Conservation (phyloP, 495 filamentous ascomycete genomes). For the Aspergillus bridgeri region DNA sequence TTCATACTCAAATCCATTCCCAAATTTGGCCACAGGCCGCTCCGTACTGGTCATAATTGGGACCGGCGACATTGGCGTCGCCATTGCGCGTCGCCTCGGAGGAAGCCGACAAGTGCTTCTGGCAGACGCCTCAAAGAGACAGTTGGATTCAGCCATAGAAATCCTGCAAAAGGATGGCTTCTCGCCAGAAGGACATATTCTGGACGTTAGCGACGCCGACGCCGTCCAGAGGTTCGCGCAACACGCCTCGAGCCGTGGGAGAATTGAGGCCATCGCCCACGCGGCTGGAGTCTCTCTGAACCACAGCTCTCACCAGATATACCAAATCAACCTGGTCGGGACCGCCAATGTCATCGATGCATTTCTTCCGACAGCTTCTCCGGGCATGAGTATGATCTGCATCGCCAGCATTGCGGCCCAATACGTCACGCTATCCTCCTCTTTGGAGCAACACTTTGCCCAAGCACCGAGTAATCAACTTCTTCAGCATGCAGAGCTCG, state of each 20-base stretch:
- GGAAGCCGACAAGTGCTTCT: constrained; percentile 10
- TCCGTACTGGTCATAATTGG: constrained; percentile 7
- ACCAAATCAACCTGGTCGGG: constrained; percentile 15
- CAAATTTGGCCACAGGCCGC: background rate
- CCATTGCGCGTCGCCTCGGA: constrained; percentile 14
- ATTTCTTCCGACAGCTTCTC: constrained; percentile 3
- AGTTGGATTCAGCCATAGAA: constrained; percentile 3
- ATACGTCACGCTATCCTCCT: background rate
- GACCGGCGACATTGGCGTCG: constrained; percentile 11
- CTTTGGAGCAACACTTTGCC: constrained; percentile 8
- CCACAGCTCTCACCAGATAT: constrained; percentile 2
- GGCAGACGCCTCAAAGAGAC: constrained; percentile 10
- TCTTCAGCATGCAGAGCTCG: constrained; percentile 1
- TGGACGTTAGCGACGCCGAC: constrained; percentile 8
- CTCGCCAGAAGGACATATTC: background rate
- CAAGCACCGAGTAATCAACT: background rate
- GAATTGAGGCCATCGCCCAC: constrained; percentile 8
- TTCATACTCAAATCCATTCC: background rate
- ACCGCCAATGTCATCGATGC: constrained; percentile 14
- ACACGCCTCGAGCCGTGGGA: constrained; percentile 1
- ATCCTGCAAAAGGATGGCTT: constrained; percentile 10
- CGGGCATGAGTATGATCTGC: constrained; percentile 5
- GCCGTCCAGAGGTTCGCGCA: constrained; percentile 11
- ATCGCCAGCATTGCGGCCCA: constrained; percentile 12
- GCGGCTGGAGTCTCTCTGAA: constrained; percentile 10